Percentiles rank a stretch among this genome's conserved stretches.
Evolutionary conservation across 2,329 filamentous ascomycete genomes (phyloP).

Genomic region (Botryotinia calthae): DNA sequence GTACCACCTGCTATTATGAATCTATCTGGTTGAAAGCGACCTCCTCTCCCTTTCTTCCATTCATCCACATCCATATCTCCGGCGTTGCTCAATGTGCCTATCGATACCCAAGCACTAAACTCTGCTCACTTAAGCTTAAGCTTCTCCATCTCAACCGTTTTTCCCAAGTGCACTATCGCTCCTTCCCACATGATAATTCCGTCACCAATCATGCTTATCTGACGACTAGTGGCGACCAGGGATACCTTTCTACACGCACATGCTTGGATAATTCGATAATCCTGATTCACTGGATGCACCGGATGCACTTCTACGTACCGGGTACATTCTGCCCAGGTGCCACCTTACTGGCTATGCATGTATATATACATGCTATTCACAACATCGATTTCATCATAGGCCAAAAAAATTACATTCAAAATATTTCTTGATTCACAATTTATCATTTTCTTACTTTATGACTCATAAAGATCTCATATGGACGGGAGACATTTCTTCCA

Average conservation of each 20-base stretch:
- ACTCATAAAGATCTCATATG: background rate
- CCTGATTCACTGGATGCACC: background rate
- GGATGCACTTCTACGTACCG: background rate
- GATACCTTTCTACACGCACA: background rate
- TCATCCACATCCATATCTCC: background rate
- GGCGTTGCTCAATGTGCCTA: too few species aligned
- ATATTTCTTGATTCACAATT: conserved; percentile 1
- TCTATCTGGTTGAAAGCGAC: too few species aligned
- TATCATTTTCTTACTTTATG: background rate
- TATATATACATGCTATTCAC: background rate
- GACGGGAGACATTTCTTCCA: background rate
- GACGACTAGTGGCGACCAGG: background rate
- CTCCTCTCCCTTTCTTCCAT: too few species aligned
- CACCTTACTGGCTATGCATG: background rate
- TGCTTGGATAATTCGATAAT: background rate
- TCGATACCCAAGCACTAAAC: too few species aligned
- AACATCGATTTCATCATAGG: conserved; percentile 3
- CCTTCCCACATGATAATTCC: background rate
- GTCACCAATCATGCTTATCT: conserved; percentile 16
- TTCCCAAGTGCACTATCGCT: background rate
- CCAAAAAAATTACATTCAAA: background rate
- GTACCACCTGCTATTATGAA: too few species aligned
- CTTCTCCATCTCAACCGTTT: background rate
- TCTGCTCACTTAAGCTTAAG: too few species aligned
- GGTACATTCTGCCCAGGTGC: background rate